Conservation (phyloP, 306 rosid species). For the Comarum palustre region DNA sequence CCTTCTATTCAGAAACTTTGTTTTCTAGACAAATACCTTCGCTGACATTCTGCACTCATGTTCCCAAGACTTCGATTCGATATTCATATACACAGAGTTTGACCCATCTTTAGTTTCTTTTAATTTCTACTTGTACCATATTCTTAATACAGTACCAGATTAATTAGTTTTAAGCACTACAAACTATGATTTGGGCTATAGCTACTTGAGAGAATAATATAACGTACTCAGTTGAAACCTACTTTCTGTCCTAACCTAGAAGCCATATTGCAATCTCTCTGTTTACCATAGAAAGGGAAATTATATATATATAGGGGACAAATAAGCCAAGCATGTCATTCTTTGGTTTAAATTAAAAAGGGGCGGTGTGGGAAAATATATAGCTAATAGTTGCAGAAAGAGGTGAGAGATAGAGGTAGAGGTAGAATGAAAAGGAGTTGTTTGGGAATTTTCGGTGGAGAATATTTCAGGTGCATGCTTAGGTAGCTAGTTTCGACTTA, state of each 20-base stretch:
- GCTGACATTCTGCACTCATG: conserved; percentile 76
- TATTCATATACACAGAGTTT: neutral
- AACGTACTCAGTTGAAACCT: neutral
- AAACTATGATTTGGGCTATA: neutral
- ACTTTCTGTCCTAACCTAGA: conserved; percentile 11
- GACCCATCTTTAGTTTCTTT: neutral
- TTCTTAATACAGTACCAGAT: neutral
- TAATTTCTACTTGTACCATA: neutral
- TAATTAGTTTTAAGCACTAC: conserved; percentile 1
- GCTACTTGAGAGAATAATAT: neutral
- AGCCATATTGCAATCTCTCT: neutral
- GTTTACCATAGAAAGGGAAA: neutral
- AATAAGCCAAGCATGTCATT: conserved; percentile 64
- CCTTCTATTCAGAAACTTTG: conserved; percentile 36
- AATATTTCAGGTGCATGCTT: conserved; percentile 96
- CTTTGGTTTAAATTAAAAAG: neutral
- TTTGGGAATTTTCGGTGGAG: conserved; percentile 54
- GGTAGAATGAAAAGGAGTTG: conserved; percentile 47
- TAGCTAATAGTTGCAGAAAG: neutral
- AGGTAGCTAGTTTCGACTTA: conserved; percentile 33
- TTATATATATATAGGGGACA: conserved; percentile 24
- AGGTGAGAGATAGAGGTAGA: conserved; percentile 25
- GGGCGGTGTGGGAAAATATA: conserved; percentile 26
- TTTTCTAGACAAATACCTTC: conserved; percentile 49
- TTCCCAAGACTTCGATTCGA: conserved; percentile 41